Conservation (phyloP, 1,284 basidiomycete species). For the Xerocomus nothofagi region DNA sequence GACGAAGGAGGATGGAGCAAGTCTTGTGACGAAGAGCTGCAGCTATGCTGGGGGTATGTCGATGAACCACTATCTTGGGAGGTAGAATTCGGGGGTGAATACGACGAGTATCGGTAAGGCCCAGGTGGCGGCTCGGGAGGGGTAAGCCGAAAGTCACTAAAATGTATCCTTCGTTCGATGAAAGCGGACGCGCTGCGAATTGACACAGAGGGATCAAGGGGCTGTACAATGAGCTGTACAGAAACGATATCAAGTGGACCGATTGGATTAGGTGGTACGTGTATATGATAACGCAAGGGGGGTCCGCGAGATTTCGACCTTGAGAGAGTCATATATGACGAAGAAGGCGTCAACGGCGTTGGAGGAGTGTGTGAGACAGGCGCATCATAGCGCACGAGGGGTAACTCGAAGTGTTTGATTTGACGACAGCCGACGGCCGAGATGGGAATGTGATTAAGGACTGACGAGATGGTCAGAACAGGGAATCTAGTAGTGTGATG, state of each 20-base stretch:
- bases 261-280: conserved; percentile 46
- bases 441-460: conserved; percentile 64
- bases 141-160: conserved; percentile 40
- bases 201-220: conserved; percentile 46
- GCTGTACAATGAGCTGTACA: conserved; percentile 50
- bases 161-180: conserved; percentile 56
- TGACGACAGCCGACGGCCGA: conserved; percentile 65
- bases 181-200: conserved; percentile 55
- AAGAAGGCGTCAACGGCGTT: conserved; percentile 34
- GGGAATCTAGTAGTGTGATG: conserved; percentile 9
- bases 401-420: conserved; percentile 65
- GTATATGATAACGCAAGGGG: conserved; percentile 49
- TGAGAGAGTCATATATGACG: conserved; percentile 39
- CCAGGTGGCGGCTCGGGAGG: conserved; percentile 25
- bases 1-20: conserved; percentile 25
- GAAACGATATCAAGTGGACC: conserved; percentile 60
- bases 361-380: conserved; percentile 38
- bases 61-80: conserved; percentile 11
- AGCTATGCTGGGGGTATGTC: conserved; percentile 7
- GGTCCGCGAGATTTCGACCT: conserved; percentile 48
- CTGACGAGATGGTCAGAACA: conserved; percentile 39
- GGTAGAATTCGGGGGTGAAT: conserved; percentile 19
- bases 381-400: conserved; percentile 63
- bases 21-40: conserved; percentile 31
- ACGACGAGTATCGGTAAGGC: conserved; percentile 23